Evolutionary conservation across 495 filamentous ascomycete species (phyloP).

Genomic region (Cercophora sp.): DNA sequence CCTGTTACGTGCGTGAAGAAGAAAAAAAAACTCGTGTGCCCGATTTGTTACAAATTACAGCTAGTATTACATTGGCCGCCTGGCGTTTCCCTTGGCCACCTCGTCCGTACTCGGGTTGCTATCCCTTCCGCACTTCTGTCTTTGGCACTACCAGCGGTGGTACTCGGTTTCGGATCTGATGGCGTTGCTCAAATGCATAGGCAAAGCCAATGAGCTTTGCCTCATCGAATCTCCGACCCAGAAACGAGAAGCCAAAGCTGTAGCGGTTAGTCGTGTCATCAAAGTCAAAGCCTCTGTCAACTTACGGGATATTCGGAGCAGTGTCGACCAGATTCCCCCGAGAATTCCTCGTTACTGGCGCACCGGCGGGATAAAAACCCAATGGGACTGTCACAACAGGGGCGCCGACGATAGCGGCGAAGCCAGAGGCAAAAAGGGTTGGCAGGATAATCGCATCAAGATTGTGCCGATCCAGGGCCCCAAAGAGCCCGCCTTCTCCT

Average conservation of each 20-base stretch:
- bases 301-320: constrained; percentile 10
- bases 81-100: no score
- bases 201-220: constrained; percentile 55
- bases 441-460: constrained; percentile 44
- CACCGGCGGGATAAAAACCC: constrained; percentile 25
- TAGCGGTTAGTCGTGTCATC: no score
- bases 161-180: constrained; percentile 41
- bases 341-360: constrained; percentile 1
- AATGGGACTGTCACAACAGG: constrained; percentile 41
- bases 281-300: no score
- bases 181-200: constrained; percentile 65
- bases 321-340: constrained; percentile 10
- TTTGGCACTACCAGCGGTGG: constrained; percentile 46
- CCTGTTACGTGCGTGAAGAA: no score
- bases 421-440: constrained; percentile 24
- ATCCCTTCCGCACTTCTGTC: constrained; percentile 26
- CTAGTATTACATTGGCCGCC: no score
- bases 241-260: constrained; percentile 39
- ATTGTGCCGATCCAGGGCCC: constrained; percentile 6
- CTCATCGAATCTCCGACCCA: constrained; percentile 54
- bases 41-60: no score
- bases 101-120: no score
- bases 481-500: constrained; percentile 3
- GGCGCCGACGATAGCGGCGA: constrained; percentile 25
- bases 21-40: no score